phyloP scores from a whole-genome alignment of 495 filamentous ascomycete species.

The Zalerion maritima region DNA sequence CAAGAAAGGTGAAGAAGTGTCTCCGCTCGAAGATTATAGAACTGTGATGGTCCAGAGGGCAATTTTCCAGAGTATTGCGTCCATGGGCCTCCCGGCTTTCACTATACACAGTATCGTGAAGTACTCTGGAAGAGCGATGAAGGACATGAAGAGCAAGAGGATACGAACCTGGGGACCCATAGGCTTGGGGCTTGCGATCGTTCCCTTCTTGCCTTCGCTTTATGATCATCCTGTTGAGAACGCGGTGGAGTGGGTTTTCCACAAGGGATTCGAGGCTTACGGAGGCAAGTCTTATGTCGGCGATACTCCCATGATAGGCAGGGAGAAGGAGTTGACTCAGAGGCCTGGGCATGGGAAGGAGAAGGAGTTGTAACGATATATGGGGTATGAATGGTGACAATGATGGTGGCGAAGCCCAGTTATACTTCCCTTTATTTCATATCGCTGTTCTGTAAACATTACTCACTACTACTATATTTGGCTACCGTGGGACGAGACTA shows the following conservation, averaged over 20 bases:
- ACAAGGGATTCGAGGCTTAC: conserved; percentile 54
- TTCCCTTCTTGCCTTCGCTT: conserved; percentile 75
- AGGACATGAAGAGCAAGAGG: conserved; percentile 55
- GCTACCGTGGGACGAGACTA: too few species aligned
- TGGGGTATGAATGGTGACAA: conserved; percentile 1
- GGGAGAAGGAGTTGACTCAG: conserved; percentile 37
- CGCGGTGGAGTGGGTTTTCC: conserved; percentile 79
- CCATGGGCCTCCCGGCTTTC: conserved; percentile 88
- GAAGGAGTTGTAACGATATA: conserved; percentile 30
- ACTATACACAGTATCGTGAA: conserved; percentile 87
- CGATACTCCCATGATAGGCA: conserved; percentile 33
- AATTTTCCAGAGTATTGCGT: conserved; percentile 78
- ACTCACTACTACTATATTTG: too few species aligned
- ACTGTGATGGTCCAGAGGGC: conserved; percentile 83
- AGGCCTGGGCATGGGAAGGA: conserved; percentile 31
- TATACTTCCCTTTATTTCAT: not conserved
- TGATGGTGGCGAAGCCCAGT: not conserved
- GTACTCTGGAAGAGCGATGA: conserved; percentile 72
- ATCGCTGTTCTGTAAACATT: too few species aligned
- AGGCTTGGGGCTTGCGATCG: conserved; percentile 73
- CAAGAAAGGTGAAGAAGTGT: conserved; percentile 36
- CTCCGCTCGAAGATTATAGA: conserved; percentile 76
- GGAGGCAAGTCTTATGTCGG: conserved; percentile 49
- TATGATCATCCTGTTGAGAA: conserved; percentile 92
- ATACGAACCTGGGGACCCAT: conserved; percentile 80